Conservation (phyloP, 306 rosid genomes). For the Quillaja saponaria region DNA sequence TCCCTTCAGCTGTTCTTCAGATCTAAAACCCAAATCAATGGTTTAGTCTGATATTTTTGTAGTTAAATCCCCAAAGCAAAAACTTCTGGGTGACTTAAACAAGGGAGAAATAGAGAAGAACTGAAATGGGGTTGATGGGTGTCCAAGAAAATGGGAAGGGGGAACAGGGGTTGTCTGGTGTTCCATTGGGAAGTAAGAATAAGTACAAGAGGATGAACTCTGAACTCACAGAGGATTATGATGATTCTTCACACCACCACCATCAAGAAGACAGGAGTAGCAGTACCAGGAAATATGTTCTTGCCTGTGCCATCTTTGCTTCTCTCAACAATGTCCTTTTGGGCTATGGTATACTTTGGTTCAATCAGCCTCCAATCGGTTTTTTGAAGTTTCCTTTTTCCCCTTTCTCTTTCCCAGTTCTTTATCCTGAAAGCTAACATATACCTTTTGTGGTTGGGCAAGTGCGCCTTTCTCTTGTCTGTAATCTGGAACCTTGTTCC, state of each 20-base stretch:
- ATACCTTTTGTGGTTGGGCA: no score
- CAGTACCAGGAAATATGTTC: constrained; percentile 65
- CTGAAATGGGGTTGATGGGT: constrained; percentile 53
- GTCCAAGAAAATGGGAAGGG: constrained; percentile 63
- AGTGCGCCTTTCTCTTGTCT: no score
- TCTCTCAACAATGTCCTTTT: constrained; percentile 94
- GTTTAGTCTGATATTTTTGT: constrained; percentile 19
- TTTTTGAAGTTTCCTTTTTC: neutral
- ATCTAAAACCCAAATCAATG: constrained; percentile 43
- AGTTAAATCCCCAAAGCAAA: constrained; percentile 27
- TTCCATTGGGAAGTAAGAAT: constrained; percentile 71
- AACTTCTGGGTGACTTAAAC: constrained; percentile 18
- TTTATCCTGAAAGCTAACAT: no score
- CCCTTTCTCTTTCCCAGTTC: no score
- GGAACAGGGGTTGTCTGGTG: constrained; percentile 61
- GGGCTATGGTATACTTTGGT: constrained; percentile 71
- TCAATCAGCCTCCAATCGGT: constrained; percentile 6
- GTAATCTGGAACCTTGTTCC: no score
- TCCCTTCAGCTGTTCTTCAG: constrained; percentile 35
- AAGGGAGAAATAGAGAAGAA: neutral
- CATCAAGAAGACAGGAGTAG: constrained; percentile 38
- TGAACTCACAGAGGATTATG: constrained; percentile 47
- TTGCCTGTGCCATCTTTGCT: constrained; percentile 89
- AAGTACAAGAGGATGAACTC: constrained; percentile 78
- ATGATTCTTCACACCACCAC: constrained; percentile 49